These are phyloP conservation scores for Balakata baccata DNA, from an alignment of 345 rosid genomes.

Conservation along the genomic window DNA sequence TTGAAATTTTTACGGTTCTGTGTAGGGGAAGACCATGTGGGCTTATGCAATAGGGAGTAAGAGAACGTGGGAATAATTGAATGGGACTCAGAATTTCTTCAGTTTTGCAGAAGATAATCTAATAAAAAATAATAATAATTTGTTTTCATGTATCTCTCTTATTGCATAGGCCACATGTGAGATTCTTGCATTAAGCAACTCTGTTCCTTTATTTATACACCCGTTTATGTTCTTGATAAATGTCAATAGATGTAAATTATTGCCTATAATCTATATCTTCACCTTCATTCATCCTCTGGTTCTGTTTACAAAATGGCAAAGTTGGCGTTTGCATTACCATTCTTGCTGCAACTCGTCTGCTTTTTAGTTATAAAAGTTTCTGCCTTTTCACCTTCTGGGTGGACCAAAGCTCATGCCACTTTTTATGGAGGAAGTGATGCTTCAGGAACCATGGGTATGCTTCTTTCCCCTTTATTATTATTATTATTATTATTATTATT, in stretches of 20 bases:
- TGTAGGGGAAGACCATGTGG: conserved; percentile 50
- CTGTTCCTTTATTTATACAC: conserved; percentile 33
- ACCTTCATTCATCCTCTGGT: background rate
- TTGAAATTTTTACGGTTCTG: conserved; percentile 28
- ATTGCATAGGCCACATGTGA: conserved; percentile 41
- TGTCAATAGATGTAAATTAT: conserved; percentile 19
- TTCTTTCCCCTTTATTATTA: too few relatives aligned
- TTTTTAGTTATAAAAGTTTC: conserved; percentile 25
- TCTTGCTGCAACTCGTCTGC: conserved; percentile 40
- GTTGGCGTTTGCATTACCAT: conserved; percentile 18
- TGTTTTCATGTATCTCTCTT: conserved; percentile 9
- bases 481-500: too few relatives aligned
- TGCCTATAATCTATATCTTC: background rate
- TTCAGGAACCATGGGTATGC: conserved; percentile 28
- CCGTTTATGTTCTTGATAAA: conserved; percentile 15
- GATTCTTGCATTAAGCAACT: conserved; percentile 20
- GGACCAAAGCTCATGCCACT: conserved; percentile 28
- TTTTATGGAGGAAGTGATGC: conserved; percentile 24
- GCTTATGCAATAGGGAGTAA: background rate
- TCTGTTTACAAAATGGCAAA: conserved; percentile 35
- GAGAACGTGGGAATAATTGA: conserved; percentile 65
- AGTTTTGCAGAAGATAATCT: conserved; percentile 29
- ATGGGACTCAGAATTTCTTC: conserved; percentile 31
- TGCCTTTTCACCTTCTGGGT: conserved; percentile 48
- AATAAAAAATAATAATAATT: background rate